phyloP scores from a whole-genome alignment of 768 basidiomycete species.

The Termitomyces titanicus region DNA sequence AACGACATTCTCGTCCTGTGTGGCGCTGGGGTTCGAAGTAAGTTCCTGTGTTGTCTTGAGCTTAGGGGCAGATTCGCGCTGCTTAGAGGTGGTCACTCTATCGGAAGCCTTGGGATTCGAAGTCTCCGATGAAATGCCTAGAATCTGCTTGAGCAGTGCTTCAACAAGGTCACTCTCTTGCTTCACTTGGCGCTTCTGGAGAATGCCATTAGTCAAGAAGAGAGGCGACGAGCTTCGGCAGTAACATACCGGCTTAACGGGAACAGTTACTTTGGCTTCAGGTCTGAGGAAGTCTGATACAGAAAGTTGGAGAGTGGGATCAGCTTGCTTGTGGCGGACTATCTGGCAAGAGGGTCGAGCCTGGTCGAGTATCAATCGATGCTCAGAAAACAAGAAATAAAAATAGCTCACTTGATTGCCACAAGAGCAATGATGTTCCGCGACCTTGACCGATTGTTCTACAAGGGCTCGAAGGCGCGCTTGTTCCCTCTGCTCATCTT shows the following conservation, averaged over 20 bases:
- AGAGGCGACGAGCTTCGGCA: background rate
- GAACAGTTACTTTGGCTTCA: background rate
- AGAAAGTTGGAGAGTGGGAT: background rate
- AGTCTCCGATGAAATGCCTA: background rate
- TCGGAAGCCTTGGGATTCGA: background rate
- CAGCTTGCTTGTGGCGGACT: background rate
- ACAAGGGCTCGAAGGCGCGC: background rate
- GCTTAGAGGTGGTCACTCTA: background rate
- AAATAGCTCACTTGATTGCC: constrained; percentile 1
- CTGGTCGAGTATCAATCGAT: constrained; percentile 1
- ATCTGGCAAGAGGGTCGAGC: background rate
- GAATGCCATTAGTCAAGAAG: background rate
- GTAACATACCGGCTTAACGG: background rate
- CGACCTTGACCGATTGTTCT: background rate
- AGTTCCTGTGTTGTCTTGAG: background rate
- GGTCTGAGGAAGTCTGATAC: background rate
- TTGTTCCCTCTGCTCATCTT: constrained; percentile 1
- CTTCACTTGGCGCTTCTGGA: background rate
- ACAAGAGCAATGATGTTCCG: background rate
- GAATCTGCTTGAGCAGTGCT: background rate
- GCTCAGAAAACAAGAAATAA: background rate
- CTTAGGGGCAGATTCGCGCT: background rate
- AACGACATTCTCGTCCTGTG: no score
- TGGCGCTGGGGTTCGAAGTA: background rate
- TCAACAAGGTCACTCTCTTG: background rate